Conservation (phyloP, 352 stramenopile genomes). For the Phytopythium vexans region DNA sequence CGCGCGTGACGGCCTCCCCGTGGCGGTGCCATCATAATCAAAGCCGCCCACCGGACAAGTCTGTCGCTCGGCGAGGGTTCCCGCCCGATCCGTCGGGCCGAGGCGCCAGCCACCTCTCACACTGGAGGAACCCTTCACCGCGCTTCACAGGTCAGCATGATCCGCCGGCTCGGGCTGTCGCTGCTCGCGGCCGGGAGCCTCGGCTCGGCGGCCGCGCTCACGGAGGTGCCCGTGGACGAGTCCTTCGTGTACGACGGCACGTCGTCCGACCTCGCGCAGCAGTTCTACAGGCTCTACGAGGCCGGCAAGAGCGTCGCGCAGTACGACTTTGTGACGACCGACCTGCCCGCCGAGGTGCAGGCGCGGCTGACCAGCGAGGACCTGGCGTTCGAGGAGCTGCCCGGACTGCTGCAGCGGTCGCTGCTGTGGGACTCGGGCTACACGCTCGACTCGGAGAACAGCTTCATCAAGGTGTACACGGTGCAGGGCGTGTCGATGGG, state of each 20-base stretch:
- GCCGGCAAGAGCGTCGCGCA: constrained; percentile 2
- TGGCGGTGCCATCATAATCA: no score
- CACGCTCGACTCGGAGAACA: constrained; percentile 7
- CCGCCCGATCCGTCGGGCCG: no score
- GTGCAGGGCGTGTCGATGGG: constrained; percentile 18
- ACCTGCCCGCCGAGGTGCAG: constrained; percentile 11
- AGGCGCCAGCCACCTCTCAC: no score
- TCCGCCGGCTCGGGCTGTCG: no score
- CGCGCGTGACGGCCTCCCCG: no score
- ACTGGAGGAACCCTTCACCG: no score
- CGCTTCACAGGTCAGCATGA: no score
- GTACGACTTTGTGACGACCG: constrained; percentile 2
- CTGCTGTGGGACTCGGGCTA: constrained; percentile 42
- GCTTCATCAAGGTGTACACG: constrained; percentile 22
- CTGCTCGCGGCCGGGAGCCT: no score
- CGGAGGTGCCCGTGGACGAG: constrained; percentile 10
- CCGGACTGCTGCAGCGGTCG: constrained; percentile 26
- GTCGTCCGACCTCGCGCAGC: constrained; percentile 18
- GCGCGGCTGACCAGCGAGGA: constrained; percentile 5
- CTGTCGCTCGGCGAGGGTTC: no score
- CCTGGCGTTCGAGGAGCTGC: constrained; percentile 15
- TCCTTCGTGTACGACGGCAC: constrained; percentile 15
- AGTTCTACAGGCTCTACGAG: constrained; percentile 12
- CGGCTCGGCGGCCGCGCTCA: neutral
- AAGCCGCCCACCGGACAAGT: no score